Evolutionary conservation across 768 basidiomycete genomes (phyloP).

Genomic region (Suillus weaverae): DNA sequence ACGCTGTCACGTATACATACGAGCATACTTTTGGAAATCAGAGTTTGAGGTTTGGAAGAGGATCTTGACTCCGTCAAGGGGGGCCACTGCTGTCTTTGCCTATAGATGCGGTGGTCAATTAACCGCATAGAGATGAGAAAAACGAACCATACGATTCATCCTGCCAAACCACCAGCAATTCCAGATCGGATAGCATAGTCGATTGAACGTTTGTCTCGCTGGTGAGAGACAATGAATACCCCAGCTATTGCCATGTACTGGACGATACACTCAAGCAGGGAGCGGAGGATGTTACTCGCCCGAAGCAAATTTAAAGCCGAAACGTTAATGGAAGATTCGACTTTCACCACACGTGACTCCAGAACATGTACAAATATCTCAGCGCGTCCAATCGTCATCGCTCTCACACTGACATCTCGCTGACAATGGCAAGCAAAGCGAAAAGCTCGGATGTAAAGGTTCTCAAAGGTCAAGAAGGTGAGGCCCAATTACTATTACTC

Average conservation of each 20-base stretch:
- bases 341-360: not conserved
- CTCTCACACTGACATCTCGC: too few relatives aligned
- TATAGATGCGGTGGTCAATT: constrained; percentile 31
- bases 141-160: constrained; percentile 73
- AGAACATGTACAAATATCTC: not conserved
- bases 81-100: constrained; percentile 95
- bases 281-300: not conserved
- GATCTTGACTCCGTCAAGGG: constrained; percentile 97
- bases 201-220: constrained; percentile 54
- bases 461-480: constrained; percentile 77
- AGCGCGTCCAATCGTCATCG: not conserved
- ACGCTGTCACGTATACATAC: constrained; percentile 52
- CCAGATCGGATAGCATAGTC: constrained; percentile 76
- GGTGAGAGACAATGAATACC: constrained; percentile 35
- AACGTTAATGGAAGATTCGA: not conserved
- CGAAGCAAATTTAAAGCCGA: not conserved
- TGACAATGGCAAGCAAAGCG: constrained; percentile 44
- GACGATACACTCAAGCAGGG: constrained; percentile 7
- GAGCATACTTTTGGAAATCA: constrained; percentile 91
- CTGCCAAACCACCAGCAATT: constrained; percentile 90
- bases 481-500: not conserved
- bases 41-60: constrained; percentile 97
- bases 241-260: constrained; percentile 1
- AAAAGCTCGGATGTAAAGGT: constrained; percentile 55
- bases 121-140: constrained; percentile 9